These are phyloP conservation scores for Lithospermum erythrorhizon DNA, from an alignment of 257 asterid genomes.

Conservation along the genomic window DNA sequence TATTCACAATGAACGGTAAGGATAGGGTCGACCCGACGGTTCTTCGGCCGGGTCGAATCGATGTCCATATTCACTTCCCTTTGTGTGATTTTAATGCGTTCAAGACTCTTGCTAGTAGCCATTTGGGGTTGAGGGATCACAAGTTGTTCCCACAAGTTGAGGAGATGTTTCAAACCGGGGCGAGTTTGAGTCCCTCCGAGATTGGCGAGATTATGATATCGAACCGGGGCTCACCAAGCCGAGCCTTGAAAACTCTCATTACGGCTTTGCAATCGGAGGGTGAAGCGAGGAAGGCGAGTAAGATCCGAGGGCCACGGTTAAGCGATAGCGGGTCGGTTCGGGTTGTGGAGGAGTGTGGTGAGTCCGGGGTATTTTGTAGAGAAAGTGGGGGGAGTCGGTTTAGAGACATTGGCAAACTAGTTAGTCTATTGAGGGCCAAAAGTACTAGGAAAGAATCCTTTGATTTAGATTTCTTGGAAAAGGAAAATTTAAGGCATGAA, in stretches of 20 bases:
- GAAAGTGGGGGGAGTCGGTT: conserved; percentile 40
- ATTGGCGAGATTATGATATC: conserved; percentile 78
- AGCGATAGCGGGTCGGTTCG: conserved; percentile 28
- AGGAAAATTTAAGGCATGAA: conserved; percentile 26
- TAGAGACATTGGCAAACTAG: conserved; percentile 58
- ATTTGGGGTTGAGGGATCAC: conserved; percentile 69
- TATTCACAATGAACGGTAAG: conserved; percentile 58
- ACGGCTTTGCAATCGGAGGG: conserved; percentile 56
- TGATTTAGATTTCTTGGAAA: conserved; percentile 41
- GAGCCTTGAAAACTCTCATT: conserved; percentile 70
- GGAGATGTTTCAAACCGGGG: conserved; percentile 67
- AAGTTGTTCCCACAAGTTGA: conserved; percentile 70
- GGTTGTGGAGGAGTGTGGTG: conserved; percentile 30
- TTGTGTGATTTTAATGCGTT: conserved; percentile 70
- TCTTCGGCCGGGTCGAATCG: conserved; percentile 80
- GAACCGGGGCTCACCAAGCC: conserved; percentile 74
- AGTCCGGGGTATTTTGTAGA: conserved; percentile 26
- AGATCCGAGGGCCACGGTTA: conserved; percentile 31
- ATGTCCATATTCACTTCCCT: conserved; percentile 72
- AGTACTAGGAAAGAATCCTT: conserved; percentile 47
- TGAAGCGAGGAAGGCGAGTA: conserved; percentile 21
- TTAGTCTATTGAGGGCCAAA: conserved; percentile 52
- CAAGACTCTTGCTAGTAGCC: conserved; percentile 54
- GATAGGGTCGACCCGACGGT: conserved; percentile 49
- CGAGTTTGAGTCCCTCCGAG: conserved; percentile 74